Base-by-base conservation (phyloP, 352 stramenopile species). In the Phytophthora capsici region DNA sequence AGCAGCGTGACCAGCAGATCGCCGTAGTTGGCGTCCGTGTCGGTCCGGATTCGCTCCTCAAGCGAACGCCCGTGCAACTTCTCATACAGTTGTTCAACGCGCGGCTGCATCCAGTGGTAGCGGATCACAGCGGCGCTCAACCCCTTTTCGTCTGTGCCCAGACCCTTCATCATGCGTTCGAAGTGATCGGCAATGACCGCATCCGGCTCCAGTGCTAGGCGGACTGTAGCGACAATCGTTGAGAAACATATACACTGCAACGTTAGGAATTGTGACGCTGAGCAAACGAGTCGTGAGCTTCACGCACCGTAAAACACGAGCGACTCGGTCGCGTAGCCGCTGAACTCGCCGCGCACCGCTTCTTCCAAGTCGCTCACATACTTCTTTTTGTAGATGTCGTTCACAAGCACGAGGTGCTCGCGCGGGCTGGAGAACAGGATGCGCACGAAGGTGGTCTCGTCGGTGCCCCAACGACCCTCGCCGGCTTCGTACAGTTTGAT, bases 381-480 rank as follows among this genome's bases (percentile, higher is more conserved):
- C 60, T 90, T 90, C 25, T 80, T 80, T 51, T 72, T 70, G 67
- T 92, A 92, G 28, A 77, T 82, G 34, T 84, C 76, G 66, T 92
- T 86, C 23, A 94, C 49, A 4, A 79, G 61, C 32, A 73, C 69
- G 4, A 91, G 30, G 59, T 90, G 80, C 57, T 91, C 60, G 22
- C 78, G 70, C 23, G 81, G 81, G 40, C 82, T 89, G 13, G 78
- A 77, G 57, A 89, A 80, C 17, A 90, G 45, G 50, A 88, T 76
- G 19, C 76, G 78, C 32, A 85, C 66, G 64, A 93, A 93, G 2
- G 76, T 74, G 20, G 71, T 78, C 48, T 94, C 85, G 25, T 92
- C 85, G 22, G 85, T 94, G 26, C 83, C 83, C 85, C 78, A 91
- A 52, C 82, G 84, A 34, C 83, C 83, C 62, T 91, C 71, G 14